Conservation (phyloP, 2,329 filamentous ascomycete genomes). For the Sporothrix euskadiensis region DNA sequence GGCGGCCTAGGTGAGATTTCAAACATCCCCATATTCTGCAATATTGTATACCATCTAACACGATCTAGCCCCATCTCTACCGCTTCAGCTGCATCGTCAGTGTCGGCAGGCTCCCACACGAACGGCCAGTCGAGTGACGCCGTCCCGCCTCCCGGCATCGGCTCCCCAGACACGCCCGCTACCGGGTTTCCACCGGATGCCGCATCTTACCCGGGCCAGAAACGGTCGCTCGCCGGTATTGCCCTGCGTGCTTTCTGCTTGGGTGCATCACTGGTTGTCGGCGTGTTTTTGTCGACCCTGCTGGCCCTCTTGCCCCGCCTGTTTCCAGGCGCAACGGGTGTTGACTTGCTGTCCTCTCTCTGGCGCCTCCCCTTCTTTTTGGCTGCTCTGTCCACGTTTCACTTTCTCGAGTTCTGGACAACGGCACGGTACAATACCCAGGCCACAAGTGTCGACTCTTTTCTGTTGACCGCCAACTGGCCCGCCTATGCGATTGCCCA, state of each 20-base stretch:
- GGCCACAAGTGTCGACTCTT: constrained; percentile 70
- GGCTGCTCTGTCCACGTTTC: constrained; percentile 72
- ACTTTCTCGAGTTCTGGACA: constrained; percentile 95
- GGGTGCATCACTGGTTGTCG: constrained; percentile 46
- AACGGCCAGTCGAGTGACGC: neutral
- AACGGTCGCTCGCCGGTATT: constrained; percentile 61
- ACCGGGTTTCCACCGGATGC: constrained; percentile 36
- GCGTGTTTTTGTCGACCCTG: constrained; percentile 32
- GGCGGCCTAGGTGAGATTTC: constrained; percentile 15
- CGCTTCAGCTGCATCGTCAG: neutral
- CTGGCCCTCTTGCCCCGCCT: constrained; percentile 20
- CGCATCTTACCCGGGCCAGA: constrained; percentile 47
- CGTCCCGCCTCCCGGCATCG: constrained; percentile 4
- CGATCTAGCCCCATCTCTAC: constrained; percentile 5
- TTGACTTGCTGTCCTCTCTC: constrained; percentile 48
- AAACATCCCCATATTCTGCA: neutral
- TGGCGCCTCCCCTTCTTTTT: constrained; percentile 70
- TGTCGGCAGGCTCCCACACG: neutral
- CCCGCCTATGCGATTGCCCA: constrained; percentile 83
- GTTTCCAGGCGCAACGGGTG: neutral
- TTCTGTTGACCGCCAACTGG: constrained; percentile 83
- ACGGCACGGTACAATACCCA: constrained; percentile 82
- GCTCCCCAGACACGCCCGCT: constrained; percentile 29
- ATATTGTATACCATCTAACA: neutral
- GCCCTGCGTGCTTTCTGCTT: constrained; percentile 58